Conservation (phyloP, 306 rosid species). For the Cucurbita maxima region DNA sequence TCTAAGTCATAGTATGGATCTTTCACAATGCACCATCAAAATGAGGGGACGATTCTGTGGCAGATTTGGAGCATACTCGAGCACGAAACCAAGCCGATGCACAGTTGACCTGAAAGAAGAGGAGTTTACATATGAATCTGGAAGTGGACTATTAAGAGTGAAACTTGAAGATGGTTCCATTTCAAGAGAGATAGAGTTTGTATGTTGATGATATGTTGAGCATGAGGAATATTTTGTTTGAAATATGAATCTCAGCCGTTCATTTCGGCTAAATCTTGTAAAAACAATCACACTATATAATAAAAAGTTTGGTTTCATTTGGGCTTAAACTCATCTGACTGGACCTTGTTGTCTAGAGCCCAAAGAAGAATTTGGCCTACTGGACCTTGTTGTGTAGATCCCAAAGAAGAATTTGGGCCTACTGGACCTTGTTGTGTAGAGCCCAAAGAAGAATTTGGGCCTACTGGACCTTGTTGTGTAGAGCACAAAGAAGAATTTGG, state of each 20-base stretch:
- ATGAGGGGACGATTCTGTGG: slow-evolving; percentile 39
- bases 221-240: not conserved
- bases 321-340: no score
- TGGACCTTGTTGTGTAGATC: no score
- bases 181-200: slow-evolving; percentile 30
- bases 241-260: not conserved
- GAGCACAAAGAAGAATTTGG: no score
- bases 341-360: no score
- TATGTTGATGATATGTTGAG: slow-evolving; percentile 14
- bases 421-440: no score
- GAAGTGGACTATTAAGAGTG: slow-evolving; percentile 29
- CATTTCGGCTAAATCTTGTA: not conserved
- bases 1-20: slow-evolving; percentile 12
- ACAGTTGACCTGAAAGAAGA: slow-evolving; percentile 33
- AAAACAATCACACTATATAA: not conserved
- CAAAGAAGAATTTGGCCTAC: no score
- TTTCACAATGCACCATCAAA: slow-evolving; percentile 16
- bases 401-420: no score
- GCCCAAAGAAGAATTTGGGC: no score
- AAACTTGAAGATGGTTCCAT: slow-evolving; percentile 30
- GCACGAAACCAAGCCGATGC: slow-evolving; percentile 35
- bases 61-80: slow-evolving; percentile 51
- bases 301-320: not conserved
- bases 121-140: slow-evolving; percentile 30
- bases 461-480: no score